These are phyloP conservation scores for Beauveria australis DNA, from an alignment of 2,329 filamentous ascomycete genomes.

Conservation along the genomic window DNA sequence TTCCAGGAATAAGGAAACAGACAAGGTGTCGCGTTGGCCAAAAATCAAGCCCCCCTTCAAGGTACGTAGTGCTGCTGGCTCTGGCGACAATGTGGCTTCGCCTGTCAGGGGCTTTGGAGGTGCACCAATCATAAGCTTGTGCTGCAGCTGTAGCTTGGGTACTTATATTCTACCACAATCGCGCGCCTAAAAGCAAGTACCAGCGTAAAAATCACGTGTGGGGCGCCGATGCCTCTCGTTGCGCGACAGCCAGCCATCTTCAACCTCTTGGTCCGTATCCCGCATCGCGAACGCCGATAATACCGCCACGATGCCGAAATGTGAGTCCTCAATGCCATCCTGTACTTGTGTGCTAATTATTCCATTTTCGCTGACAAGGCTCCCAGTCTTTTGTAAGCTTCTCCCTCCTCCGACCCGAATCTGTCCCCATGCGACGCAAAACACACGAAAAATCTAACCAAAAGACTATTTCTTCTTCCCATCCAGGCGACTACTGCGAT, in stretches of 20 bases:
- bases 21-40: slow-evolving; percentile 24
- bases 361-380: slow-evolving; percentile 27
- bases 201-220: slow-evolving; percentile 6
- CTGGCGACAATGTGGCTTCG: slow-evolving; percentile 1
- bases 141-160: neutral
- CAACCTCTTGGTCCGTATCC: neutral
- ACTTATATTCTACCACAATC: neutral
- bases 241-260: slow-evolving; percentile 1
- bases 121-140: slow-evolving; percentile 4
- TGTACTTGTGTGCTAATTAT: neutral
- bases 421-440: neutral
- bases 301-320: slow-evolving; percentile 68
- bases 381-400: slow-evolving; percentile 23
- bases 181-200: neutral
- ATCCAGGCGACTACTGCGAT: slow-evolving; percentile 86
- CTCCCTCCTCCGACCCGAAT: slow-evolving; percentile 4
- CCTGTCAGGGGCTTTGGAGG: slow-evolving; percentile 2
- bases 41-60: slow-evolving; percentile 1
- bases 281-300: neutral
- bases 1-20: slow-evolving; percentile 17
- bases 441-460: neutral
- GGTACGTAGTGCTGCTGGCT: neutral
- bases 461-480: slow-evolving; percentile 7
- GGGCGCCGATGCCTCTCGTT: slow-evolving; percentile 2
- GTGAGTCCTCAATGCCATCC: slow-evolving; percentile 44